Percentiles rank a stretch among this genome's conserved stretches.
These are phyloP conservation scores for Vicia villosa DNA, from an alignment of 306 rosid genomes.

Conservation along the genomic window DNA sequence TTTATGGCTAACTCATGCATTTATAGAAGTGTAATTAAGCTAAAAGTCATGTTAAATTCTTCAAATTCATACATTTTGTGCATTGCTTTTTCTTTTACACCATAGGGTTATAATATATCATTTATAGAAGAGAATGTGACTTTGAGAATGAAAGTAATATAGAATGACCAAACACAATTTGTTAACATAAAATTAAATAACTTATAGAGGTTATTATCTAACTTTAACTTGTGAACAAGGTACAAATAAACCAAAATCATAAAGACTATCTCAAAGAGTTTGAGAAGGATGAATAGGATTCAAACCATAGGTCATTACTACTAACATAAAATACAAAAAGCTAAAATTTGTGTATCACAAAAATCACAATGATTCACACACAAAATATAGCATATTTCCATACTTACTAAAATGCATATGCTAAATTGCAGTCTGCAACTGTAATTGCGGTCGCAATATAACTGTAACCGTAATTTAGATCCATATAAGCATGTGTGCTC, in stretches of 20 bases:
- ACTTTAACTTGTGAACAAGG: background rate
- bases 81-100: background rate
- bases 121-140: no score
- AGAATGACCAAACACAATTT: background rate
- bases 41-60: background rate
- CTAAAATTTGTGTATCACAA: background rate
- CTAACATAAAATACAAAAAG: background rate
- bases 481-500: background rate
- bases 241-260: background rate
- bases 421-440: background rate
- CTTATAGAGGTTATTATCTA: background rate
- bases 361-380: background rate
- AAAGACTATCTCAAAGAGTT: background rate
- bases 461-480: background rate
- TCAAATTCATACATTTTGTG: background rate
- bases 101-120: no score
- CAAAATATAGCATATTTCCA: slow-evolving; percentile 7
- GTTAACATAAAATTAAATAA: background rate
- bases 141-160: no score
- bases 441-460: background rate
- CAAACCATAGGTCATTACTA: background rate
- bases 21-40: background rate
- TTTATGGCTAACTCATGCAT: background rate
- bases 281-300: background rate
- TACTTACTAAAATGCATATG: background rate